Evolutionary conservation across 192 early-diverging fungal genomes (phyloP).

Genomic region (Podochytrium sp.): DNA sequence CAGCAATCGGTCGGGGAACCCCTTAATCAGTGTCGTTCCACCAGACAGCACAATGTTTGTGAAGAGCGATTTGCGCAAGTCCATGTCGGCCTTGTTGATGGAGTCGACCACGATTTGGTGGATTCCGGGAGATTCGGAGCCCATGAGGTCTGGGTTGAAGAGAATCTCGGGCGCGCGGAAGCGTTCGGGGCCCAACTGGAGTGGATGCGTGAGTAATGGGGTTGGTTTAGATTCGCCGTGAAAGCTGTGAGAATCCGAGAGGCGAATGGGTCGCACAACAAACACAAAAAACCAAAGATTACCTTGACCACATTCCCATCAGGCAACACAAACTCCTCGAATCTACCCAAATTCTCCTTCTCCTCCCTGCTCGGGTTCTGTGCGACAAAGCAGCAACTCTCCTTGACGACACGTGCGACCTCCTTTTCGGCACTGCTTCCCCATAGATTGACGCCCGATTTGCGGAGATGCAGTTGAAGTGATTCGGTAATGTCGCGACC

Average conservation of each 20-base stretch:
- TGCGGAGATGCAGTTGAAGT: conserved; percentile 89
- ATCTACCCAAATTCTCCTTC: conserved; percentile 80
- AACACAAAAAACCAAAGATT: too few relatives aligned
- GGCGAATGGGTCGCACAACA: too few relatives aligned
- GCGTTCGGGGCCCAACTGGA: conserved; percentile 84
- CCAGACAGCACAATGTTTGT: conserved; percentile 94
- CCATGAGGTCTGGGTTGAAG: conserved; percentile 93
- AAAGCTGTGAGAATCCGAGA: too few relatives aligned
- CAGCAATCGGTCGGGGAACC: conserved; percentile 93
- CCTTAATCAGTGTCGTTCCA: conserved; percentile 89
- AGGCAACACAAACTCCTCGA: conserved; percentile 78
- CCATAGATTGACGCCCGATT: conserved; percentile 80
- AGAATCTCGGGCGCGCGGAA: conserved; percentile 96
- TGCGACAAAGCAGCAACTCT: conserved; percentile 93
- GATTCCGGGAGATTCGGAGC: conserved; percentile 89
- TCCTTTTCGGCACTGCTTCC: conserved; percentile 94
- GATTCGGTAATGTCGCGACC: conserved; percentile 92
- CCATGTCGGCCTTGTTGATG: conserved; percentile 93
- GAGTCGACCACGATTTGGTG: conserved; percentile 93
- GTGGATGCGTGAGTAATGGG: too few relatives aligned
- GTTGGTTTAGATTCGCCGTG: too few relatives aligned
- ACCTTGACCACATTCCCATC: conserved; percentile 86
- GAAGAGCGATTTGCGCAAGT: conserved; percentile 87
- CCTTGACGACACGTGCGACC: conserved; percentile 94
- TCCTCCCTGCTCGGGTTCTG: conserved; percentile 89